Conservation (phyloP, 495 filamentous ascomycete genomes). For the Parathielavia hyrcaniae region DNA sequence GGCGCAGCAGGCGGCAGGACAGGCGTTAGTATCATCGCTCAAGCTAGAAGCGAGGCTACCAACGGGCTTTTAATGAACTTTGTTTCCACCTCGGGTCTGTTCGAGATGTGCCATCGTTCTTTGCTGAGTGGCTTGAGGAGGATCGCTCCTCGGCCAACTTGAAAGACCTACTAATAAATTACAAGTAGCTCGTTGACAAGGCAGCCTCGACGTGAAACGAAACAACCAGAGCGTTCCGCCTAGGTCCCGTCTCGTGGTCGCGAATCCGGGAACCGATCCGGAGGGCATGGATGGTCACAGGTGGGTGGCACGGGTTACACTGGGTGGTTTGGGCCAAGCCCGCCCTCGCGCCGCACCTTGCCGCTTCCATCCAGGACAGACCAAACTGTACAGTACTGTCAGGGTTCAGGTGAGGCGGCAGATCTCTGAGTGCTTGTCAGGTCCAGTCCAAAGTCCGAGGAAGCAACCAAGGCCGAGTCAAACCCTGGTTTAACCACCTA, state of each 20-base stretch:
- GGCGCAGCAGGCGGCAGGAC: constrained; percentile 1
- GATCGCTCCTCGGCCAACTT: no score
- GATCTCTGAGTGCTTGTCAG: neutral
- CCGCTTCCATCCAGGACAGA: neutral
- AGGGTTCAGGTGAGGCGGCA: neutral
- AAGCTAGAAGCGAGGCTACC: neutral
- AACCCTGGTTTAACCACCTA: no score
- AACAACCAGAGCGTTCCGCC: neutral
- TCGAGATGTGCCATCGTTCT: neutral
- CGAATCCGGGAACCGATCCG: neutral
- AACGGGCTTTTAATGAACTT: neutral
- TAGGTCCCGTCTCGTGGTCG: neutral
- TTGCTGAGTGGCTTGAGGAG: no score
- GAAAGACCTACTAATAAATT: neutral
- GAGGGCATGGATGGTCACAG: constrained; percentile 1
- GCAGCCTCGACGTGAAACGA: neutral
- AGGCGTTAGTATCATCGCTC: neutral
- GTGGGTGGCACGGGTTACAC: constrained; percentile 2
- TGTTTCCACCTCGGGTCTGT: neutral
- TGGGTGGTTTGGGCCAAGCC: neutral
- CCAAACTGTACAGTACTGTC: neutral
- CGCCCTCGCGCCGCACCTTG: neutral
- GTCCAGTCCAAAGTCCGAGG: no score
- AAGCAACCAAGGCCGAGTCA: no score
- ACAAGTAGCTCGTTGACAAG: neutral